Base-by-base conservation (phyloP, 225 moss, liverwort and hornwort genomes). In the Marchantia paleacea region DNA sequence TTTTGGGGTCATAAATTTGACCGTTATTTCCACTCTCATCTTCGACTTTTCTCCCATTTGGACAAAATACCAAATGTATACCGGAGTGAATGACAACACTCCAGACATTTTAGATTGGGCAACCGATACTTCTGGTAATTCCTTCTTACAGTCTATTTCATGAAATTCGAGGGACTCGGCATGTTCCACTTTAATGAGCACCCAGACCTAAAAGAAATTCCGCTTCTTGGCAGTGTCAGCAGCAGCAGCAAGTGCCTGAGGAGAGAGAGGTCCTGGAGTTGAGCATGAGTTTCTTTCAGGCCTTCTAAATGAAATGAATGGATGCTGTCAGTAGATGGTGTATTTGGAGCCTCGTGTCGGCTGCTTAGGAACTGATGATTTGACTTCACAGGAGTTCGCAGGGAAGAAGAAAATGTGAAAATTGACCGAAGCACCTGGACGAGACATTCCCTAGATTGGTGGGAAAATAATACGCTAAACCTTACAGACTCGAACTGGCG, bases 381-480 rank as follows among this genome's bases (percentile, higher is more conserved):
- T 60, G 60, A 20, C 26, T 61, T 73, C 16, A 20, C 62, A 39
- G 75, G 24, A 47, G 77, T 26, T 12, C 65, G 28, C 22, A 52
- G 12, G 47, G 26, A 25, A 58, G 18, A 39, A 25, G 24, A n/a
- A 25, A 15, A 65, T 50, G 65, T 53, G 8, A 70, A 15, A 52
- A 28, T 54, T 30, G 55, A 22, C 52, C 31, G 50, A 57, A 69
- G 31, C 11, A 48, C 50, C 51, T 82, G 82, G 85, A 85, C 57
- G 29, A 80, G 72, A 77, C 55, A 67, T 66, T 76, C 85, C 3
- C 24, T 31, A 13, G 85, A 79, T 47, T 85, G 85, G 85, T 76
- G 76, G 76, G 65, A 49, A 12, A 71, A 26, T 10, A 29, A 49
- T 52, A 60, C 8, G 69, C 4, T 61, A 49, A 54, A 31, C 55